Evolutionary conservation across 176 grass and related monocot species (phyloP).

Genomic region (Ensete glaucum): DNA sequence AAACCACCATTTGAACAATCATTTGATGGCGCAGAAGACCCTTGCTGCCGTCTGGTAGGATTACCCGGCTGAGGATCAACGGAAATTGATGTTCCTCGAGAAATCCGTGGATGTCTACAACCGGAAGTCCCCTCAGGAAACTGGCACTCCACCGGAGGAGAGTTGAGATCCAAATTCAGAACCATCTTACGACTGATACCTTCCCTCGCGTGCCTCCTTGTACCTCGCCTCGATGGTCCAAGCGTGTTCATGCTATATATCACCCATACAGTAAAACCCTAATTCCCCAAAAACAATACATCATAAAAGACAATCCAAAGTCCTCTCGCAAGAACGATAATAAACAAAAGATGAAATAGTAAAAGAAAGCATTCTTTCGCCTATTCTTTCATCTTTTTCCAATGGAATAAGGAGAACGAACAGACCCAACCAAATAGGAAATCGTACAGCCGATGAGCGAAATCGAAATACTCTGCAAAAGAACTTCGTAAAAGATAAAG

Average conservation of each 20-base stretch:
- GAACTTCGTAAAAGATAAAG: too few relatives aligned
- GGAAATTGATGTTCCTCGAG: background rate
- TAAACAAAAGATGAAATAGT: too few relatives aligned
- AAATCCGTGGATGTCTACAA: background rate
- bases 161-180: conserved; percentile 2
- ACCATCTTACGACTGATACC: background rate
- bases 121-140: background rate
- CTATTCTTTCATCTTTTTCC: background rate
- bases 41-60: background rate
- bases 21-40: background rate
- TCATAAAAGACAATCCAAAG: background rate
- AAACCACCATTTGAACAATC: background rate
- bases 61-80: background rate
- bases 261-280: background rate
- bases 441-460: background rate
- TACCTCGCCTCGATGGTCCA: background rate
- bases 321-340: too few relatives aligned
- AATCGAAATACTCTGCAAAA: background rate
- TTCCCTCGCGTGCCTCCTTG: background rate
- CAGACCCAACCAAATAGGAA: background rate
- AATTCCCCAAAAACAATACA: too few relatives aligned
- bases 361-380: background rate
- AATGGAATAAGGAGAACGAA: background rate
- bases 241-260: background rate
- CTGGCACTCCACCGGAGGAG: background rate